Evolutionary conservation across 1,284 basidiomycete genomes (phyloP), one percentile per base, ranked within the genome.

Genomic region (Xanthoconium separans): DNA sequence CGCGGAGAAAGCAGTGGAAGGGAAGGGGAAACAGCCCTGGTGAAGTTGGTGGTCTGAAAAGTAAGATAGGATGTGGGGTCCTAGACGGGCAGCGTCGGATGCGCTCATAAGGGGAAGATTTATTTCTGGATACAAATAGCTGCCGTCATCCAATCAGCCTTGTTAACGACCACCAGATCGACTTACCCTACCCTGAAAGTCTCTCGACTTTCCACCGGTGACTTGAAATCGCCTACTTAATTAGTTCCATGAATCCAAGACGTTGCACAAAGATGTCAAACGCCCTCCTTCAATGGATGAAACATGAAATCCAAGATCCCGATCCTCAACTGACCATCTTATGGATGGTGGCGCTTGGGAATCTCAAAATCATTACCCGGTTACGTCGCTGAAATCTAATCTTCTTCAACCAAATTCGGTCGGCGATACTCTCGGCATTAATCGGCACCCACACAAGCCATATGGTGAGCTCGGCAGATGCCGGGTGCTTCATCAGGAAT

Each of bases 71-170:
- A 44, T 52, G 54, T 27, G 61, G 58, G 51, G 52, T 16, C 34
- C 34, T 36, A 9, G 34, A 12, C 34, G 34, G 34, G 34, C 16
- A 51, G 16, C 30, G 18, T 41, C 54, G 47, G 53, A 44, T 39
- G 49, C 37, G 51, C 45, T 50, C 62, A 50, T 56, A 62, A 54
- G 29, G 44, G 46, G 48, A 49, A 50, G 51, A 55, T 45, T 22
- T 64, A 59, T 58, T 55, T 57, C 51, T 50, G 53, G 22, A 47
- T 44, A 31, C 39, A 41, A 50, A 43, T 43, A 49, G 37, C 36
- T 58, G 56, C 62, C 63, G 65, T 50, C 33, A 61, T 34, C 50
- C 47, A 44, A 55, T 62, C 61, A 60, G 31, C 18, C 12, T 44
- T 42, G 57, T 34, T 53, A 44, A 24, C 50, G 46, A 58, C 49